These are phyloP conservation scores for Solanum sparsipilum DNA, from an alignment of 257 asterid species.

Conservation along the genomic window DNA sequence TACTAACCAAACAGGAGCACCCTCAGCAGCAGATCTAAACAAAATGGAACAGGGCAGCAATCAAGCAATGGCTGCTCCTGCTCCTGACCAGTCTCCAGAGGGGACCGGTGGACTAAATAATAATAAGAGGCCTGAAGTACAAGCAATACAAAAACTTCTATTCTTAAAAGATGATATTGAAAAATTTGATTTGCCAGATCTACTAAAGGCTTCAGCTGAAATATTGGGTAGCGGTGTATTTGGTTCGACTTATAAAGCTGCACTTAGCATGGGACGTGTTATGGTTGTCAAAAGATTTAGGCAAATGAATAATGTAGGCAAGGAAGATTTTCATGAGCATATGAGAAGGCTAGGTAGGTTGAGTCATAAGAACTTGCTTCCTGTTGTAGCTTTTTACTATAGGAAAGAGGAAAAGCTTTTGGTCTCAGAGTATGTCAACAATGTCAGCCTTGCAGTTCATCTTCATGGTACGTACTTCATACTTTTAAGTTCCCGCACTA, in stretches of 20 bases:
- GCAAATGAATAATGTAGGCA: constrained; percentile 71
- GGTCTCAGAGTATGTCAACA: constrained; percentile 40
- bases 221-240: constrained; percentile 70
- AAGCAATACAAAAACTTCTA: constrained; percentile 28
- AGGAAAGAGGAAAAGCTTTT: constrained; percentile 93
- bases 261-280: constrained; percentile 19
- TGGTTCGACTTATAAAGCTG: constrained; percentile 82
- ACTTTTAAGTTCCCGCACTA: rapidly evolving
- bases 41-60: constrained; percentile 23
- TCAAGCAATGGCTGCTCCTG: constrained; percentile 6
- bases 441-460: constrained; percentile 65
- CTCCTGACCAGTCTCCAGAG: constrained; percentile 6
- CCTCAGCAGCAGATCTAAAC: constrained; percentile 21
- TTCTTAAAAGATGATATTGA: constrained; percentile 44
- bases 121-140: constrained; percentile 18
- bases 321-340: constrained; percentile 73
- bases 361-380: constrained; percentile 56
- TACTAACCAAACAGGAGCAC: background rate
- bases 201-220: constrained; percentile 89
- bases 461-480: constrained; percentile 55
- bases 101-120: background rate
- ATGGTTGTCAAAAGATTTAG: constrained; percentile 82
- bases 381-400: constrained; percentile 61
- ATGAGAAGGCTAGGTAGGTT: constrained; percentile 81
- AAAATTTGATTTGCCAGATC: constrained; percentile 65